Base-by-base conservation (phyloP, 208 protist genomes). In the Crithidia expoeki region DNA sequence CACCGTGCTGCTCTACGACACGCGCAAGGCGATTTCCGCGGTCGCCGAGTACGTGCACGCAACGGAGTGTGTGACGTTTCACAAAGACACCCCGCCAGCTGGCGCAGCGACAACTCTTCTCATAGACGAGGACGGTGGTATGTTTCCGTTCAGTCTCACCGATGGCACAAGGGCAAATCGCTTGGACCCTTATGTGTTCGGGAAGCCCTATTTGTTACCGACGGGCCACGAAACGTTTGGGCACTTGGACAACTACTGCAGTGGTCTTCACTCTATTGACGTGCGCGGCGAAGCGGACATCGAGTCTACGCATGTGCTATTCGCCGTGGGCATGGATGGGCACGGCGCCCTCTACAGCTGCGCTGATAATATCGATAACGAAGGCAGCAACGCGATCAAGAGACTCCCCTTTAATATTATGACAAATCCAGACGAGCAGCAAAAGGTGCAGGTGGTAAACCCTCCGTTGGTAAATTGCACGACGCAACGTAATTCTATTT, bases 321-420 rank as follows among this genome's bases (percentile, higher is more conserved):
- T 88, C 25, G 67, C 80, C 14, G 46, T 94, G 9, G 89, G 82
- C n/a, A 94, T 94, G 86, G 83, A 89, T 58, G 82, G 82, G 12
- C 50, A 44, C 10, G 88, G 83, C 7, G 76, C 72, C 1, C 53
- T 94, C 12, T 89, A 88, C 62, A 63, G 25, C 47, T 19, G 57
- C 11, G 68, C 80, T 4, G 47, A 68, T 25, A 42, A 21, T 17
- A 46, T 3, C 32, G 12, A 5, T 34, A 25, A 21, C 34, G 10
- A 46, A 12, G 3, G 46, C 67, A 0, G 25, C n/a, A n/a, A n/a
- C 36, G 14, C 25, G 49, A 4, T 80, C 79, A 36, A 52, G 23
- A 34, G 87, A 10, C 49, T 58, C 5, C 25, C 36, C 0, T 72
- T 79, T 49, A 47, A 34, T 12, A 30, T 64, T 19, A 21, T 61